Evolutionary conservation across 108 stramenopile genomes (phyloP), one percentile per base, ranked within the genome.

Genomic region (Conticribra weissflogii): DNA sequence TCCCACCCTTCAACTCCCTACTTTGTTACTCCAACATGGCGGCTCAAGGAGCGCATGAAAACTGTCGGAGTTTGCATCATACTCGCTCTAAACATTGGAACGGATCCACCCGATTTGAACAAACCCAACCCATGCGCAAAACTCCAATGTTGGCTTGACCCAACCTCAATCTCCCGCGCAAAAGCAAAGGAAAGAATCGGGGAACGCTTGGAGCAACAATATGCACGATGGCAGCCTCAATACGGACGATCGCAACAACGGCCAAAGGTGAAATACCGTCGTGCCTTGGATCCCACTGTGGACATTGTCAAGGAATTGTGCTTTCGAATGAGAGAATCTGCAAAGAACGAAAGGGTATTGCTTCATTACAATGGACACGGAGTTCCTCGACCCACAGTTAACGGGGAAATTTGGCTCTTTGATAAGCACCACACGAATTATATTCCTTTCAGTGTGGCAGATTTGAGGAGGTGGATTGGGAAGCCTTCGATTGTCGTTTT

Each of bases 311-410:
- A 87, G 33, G 64, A 71, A 3, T 74, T 98, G 24, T 98, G 96
- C 63, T 45, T 75, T 14, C 54, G 71, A 27, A 77, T 98, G 66
- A 67, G 99, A 30, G 74, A 85, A 28, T 71, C 78, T 36, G 97
- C 97, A 2, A 74, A 79, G 55, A 23, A 21, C 29, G 96, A 98
- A 71, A 74, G 99, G 28, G 83, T 98, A 4, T 66, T 99, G 31
- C 61, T 99, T 29, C 99, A 99, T 83, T 98, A 97, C 86, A 98
- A 98, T 83, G 98, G 98, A 36, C 98, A 98, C 69, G 99, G 99
- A 15, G 98, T 99, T 15, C 99, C 99, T 1, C 56, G 94, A 28
- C 98, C 98, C 3, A 97, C 98, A 1, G 65, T 78, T 27, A 92
- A 96, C 83, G 99, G 99, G 15, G 99, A 99, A 77, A 87, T 98